Conservation (phyloP, 306 rosid genomes). For the Fragaria nilgerrensis region DNA sequence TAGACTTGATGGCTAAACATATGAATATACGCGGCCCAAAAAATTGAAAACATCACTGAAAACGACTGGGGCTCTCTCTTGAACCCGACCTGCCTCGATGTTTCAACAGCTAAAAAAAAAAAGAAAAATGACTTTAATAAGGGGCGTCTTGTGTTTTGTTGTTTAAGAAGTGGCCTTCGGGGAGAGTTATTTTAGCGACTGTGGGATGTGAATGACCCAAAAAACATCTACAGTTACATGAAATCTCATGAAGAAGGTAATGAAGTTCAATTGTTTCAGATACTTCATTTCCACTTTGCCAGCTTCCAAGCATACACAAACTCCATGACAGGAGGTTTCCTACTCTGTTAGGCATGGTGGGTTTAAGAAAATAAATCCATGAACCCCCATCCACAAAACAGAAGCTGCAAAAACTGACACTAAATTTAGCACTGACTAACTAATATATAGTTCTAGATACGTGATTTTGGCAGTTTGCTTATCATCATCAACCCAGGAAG, state of each 20-base stretch:
- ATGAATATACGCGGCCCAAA: too few species aligned
- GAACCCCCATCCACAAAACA: background rate
- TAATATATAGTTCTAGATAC: background rate
- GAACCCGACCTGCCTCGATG: background rate
- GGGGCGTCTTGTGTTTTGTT: too few species aligned
- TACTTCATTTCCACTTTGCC: background rate
- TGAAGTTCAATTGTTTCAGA: background rate
- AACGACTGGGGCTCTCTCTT: background rate
- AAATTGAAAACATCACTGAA: too few species aligned
- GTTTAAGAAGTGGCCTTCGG: background rate
- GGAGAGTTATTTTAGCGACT: background rate
- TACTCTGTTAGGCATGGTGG: background rate
- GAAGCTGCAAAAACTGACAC: background rate
- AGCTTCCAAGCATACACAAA: background rate
- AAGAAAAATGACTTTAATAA: too few species aligned
- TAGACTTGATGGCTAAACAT: too few species aligned
- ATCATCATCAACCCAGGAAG: background rate
- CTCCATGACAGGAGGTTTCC: background rate
- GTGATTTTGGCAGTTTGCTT: background rate
- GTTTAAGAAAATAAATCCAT: background rate
- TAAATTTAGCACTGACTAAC: background rate
- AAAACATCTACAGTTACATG: background rate
- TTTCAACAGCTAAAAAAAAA: background rate
- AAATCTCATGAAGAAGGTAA: background rate
- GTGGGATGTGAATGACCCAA: background rate